Percentiles rank a stretch among this genome's conserved stretches.
These are phyloP conservation scores for Suillus sp. DNA, from an alignment of 768 basidiomycete genomes.

Conservation along the genomic window DNA sequence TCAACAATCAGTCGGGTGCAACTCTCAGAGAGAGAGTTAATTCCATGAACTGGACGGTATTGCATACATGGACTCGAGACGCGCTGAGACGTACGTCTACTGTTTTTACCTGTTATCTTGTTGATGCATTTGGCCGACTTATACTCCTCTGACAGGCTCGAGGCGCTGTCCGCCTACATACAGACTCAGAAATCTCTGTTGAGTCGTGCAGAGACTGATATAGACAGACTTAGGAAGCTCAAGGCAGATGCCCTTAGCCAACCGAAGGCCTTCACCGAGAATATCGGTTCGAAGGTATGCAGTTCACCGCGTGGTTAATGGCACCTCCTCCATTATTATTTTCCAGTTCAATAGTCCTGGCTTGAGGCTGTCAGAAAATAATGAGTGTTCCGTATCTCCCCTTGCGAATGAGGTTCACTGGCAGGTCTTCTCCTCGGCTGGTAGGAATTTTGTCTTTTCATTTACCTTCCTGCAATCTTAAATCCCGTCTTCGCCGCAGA, in stretches of 20 bases:
- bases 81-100: constrained; percentile 37
- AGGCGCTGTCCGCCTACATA: constrained; percentile 70
- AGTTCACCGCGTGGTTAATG: constrained; percentile 10
- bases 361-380: constrained; percentile 45
- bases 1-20: not conserved
- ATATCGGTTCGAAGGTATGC: constrained; percentile 39
- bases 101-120: not conserved
- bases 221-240: constrained; percentile 54
- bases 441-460: constrained; percentile 38
- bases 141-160: constrained; percentile 27
- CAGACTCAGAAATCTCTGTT: constrained; percentile 61
- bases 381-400: constrained; percentile 43
- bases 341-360: constrained; percentile 34
- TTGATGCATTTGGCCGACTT: constrained; percentile 10
- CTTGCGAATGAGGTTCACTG: constrained; percentile 60
- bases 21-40: constrained; percentile 14
- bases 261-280: constrained; percentile 36
- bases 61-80: constrained; percentile 33
- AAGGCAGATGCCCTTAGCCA: constrained; percentile 40
- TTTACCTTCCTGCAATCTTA: constrained; percentile 7
- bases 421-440: constrained; percentile 56
- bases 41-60: constrained; percentile 38
- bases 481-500: constrained; percentile 40
- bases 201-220: constrained; percentile 61
- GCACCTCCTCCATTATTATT: constrained; percentile 28